These are phyloP conservation scores for Yarrowia sp. DNA, from an alignment of 805 yeast species.

Conservation along the genomic window DNA sequence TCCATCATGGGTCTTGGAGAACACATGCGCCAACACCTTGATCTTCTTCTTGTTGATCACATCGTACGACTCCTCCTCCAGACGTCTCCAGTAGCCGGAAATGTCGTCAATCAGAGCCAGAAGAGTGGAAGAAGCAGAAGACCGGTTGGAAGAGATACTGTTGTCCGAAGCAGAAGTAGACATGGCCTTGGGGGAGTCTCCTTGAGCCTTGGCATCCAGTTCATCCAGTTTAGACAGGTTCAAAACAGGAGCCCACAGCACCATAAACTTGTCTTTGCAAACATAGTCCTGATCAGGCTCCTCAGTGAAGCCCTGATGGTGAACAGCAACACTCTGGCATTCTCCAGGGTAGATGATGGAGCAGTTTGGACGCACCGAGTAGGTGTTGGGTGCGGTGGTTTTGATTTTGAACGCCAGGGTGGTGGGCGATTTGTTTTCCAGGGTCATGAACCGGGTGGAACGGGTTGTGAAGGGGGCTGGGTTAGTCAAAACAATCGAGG, in stretches of 20 bases:
- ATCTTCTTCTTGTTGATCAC: slow-evolving; percentile 22
- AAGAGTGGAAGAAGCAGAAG: slow-evolving; percentile 6
- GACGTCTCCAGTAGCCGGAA: slow-evolving; percentile 17
- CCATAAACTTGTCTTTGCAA: slow-evolving; percentile 89
- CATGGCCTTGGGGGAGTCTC: background rate
- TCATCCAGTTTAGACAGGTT: slow-evolving; percentile 14
- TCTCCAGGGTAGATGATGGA: slow-evolving; percentile 74
- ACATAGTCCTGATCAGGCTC: slow-evolving; percentile 72
- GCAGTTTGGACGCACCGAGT: slow-evolving; percentile 96
- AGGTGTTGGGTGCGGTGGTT: slow-evolving; percentile 93
- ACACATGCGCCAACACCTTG: slow-evolving; percentile 20
- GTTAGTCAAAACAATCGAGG: background rate
- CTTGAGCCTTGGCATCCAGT: background rate
- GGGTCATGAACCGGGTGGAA: slow-evolving; percentile 26
- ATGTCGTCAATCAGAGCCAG: slow-evolving; percentile 23
- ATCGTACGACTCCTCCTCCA: slow-evolving; percentile 24
- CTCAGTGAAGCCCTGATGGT: slow-evolving; percentile 75
- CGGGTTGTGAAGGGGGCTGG: slow-evolving; percentile 23
- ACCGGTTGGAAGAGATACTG: slow-evolving; percentile 15
- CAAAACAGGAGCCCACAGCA: slow-evolving; percentile 45
- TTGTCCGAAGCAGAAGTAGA: slow-evolving; percentile 4
- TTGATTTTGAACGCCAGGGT: slow-evolving; percentile 89
- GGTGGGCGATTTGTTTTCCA: slow-evolving; percentile 26
- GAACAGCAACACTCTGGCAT: slow-evolving; percentile 67
- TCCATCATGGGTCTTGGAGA: slow-evolving; percentile 3